A percentile compares a stretch with the other conserved stretches of the same genome.
Evolutionary conservation across 202 grass and related monocot species (phyloP).

Genomic region (Cymbopogon flexuosus): DNA sequence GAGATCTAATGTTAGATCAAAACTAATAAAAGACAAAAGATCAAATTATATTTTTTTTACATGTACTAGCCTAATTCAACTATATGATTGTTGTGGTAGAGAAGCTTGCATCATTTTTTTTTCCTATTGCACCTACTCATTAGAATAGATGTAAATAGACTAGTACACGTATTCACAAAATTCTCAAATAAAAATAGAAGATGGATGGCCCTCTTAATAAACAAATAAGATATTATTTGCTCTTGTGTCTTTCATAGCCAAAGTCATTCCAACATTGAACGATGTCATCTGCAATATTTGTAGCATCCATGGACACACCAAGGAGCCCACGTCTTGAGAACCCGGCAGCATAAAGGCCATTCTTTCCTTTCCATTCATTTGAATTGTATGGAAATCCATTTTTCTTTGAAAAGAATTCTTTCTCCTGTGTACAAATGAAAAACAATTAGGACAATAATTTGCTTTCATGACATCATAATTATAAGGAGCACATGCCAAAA

Average conservation of each 20-base stretch:
- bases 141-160: constrained; percentile 13
- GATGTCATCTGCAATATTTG: constrained; percentile 52
- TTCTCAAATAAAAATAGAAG: background rate
- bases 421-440: constrained; percentile 43
- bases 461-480: background rate
- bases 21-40: background rate
- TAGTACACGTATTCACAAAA: constrained; percentile 17
- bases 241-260: background rate
- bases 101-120: background rate
- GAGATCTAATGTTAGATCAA: constrained; percentile 18
- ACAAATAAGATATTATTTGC: background rate
- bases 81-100: background rate
- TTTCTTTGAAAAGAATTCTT: constrained; percentile 67
- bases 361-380: constrained; percentile 71
- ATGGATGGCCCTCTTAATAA: background rate
- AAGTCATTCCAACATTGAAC: constrained; percentile 25
- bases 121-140: constrained; percentile 7
- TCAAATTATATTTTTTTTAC: background rate
- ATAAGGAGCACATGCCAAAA: background rate
- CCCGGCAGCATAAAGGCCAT: constrained; percentile 68
- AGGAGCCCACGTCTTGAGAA: constrained; percentile 63
- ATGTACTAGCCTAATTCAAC: constrained; percentile 36
- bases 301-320: constrained; percentile 65
- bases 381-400: constrained; percentile 64
- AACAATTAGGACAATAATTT: background rate